Conservation (phyloP, 805 yeast genomes). For the Pichia californica region DNA sequence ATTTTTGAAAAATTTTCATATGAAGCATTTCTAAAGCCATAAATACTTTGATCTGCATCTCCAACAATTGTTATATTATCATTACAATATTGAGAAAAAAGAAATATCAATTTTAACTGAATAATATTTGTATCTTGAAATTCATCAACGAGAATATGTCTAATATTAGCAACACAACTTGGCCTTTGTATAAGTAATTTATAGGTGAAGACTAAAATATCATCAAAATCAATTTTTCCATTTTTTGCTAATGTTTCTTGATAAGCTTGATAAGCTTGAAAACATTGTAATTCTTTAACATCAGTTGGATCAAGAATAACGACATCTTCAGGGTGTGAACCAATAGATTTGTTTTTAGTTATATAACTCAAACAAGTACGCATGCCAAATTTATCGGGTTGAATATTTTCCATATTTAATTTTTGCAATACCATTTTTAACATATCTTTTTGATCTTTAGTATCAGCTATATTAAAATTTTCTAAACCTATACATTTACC, state of each 20-base stretch:
- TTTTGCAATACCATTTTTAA: conserved; percentile 25
- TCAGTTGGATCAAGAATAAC: conserved; percentile 17
- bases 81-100: conserved; percentile 38
- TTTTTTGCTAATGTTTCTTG: conserved; percentile 39
- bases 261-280: conserved; percentile 44
- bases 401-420: conserved; percentile 5
- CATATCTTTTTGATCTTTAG: conserved; percentile 48
- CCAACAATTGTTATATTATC: conserved; percentile 83
- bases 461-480: conserved; percentile 53
- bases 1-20: conserved; percentile 57
- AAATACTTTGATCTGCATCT: conserved; percentile 94
- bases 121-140: conserved; percentile 85
- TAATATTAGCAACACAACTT: conserved; percentile 41
- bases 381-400: conserved; percentile 32
- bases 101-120: conserved; percentile 63
- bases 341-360: conserved; percentile 52
- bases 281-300: conserved; percentile 25
- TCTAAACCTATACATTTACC: conserved; percentile 45
- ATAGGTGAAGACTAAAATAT: conserved; percentile 54
- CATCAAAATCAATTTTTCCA: conserved; percentile 73
- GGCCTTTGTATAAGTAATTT: conserved; percentile 38
- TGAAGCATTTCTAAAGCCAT: conserved; percentile 80
- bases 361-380: conserved; percentile 39
- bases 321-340: conserved; percentile 36
- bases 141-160: conserved; percentile 85